Evolutionary conservation across 305 asterid genomes (phyloP).

Genomic region (Ajuga reptans): DNA sequence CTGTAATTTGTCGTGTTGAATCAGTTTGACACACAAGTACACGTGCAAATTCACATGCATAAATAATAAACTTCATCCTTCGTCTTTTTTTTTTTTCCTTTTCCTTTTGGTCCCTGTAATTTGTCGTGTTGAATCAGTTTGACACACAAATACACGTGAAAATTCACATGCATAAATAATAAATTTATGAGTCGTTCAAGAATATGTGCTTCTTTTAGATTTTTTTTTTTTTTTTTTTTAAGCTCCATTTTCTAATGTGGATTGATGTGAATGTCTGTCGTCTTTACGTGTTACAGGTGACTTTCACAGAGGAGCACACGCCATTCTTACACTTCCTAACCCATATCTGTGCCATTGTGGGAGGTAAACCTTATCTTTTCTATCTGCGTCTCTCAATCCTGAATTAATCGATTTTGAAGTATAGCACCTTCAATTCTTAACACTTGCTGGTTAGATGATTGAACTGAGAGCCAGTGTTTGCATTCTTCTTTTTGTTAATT

Average conservation of each 20-base stretch:
- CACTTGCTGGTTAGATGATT: background rate
- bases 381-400: background rate
- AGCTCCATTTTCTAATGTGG: background rate
- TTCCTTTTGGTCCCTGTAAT: background rate
- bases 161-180: background rate
- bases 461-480: background rate
- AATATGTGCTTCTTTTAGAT: background rate
- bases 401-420: background rate
- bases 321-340: constrained; percentile 90
- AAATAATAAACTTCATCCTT: background rate
- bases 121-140: too few species aligned
- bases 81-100: background rate
- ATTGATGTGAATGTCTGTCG: background rate
- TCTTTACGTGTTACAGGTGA: constrained; percentile 45
- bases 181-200: background rate
- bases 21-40: background rate
- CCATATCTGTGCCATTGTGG: constrained; percentile 84
- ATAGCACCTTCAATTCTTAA: background rate
- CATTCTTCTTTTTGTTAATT: too few species aligned
- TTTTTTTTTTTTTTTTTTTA: background rate
- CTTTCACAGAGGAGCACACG: constrained; percentile 65
- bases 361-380: constrained; percentile 44
- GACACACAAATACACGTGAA: background rate
- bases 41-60: background rate
- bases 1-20: too few species aligned